Conservation (phyloP, 139 green algal genomes). For the Diplosphaera chodatii region DNA sequence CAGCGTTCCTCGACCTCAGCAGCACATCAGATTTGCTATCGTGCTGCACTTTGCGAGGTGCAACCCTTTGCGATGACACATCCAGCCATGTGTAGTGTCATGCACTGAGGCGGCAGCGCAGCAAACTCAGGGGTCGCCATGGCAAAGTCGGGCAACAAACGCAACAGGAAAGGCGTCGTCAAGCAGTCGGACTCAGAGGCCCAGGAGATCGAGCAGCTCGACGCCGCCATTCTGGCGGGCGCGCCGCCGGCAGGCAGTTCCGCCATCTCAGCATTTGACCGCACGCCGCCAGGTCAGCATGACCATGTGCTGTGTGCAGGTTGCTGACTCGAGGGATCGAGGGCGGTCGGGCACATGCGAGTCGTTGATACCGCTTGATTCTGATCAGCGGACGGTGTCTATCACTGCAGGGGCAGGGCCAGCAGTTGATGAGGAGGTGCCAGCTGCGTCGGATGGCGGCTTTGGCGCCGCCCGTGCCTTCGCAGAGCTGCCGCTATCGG, state of each 20-base stretch:
- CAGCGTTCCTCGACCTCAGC: no score
- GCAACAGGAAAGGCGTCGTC: slow-evolving; percentile 4
- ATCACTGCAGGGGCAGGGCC: no score
- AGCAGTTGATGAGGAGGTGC: no score
- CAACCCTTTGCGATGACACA: no score
- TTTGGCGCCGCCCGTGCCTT: slow-evolving; percentile 27
- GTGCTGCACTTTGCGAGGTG: no score
- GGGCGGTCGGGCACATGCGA: no score
- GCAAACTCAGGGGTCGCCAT: not conserved
- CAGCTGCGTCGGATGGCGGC: not conserved
- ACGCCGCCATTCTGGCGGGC: slow-evolving; percentile 16
- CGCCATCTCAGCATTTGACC: slow-evolving; percentile 14
- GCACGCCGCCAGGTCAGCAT: not conserved
- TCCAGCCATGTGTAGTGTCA: no score
- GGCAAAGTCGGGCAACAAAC: slow-evolving; percentile 7
- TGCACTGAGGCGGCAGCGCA: not conserved
- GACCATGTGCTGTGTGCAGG: no score
- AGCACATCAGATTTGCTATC: no score
- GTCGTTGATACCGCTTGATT: no score
- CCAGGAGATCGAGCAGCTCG: slow-evolving; percentile 30
- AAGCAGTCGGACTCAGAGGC: slow-evolving; percentile 25
- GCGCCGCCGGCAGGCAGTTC: slow-evolving; percentile 44
- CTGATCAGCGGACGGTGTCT: no score
- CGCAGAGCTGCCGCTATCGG: slow-evolving; percentile 51
- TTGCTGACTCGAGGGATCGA: no score